phyloP scores from a whole-genome alignment of 805 yeast genomes.

The Metschnikowia proteae region DNA sequence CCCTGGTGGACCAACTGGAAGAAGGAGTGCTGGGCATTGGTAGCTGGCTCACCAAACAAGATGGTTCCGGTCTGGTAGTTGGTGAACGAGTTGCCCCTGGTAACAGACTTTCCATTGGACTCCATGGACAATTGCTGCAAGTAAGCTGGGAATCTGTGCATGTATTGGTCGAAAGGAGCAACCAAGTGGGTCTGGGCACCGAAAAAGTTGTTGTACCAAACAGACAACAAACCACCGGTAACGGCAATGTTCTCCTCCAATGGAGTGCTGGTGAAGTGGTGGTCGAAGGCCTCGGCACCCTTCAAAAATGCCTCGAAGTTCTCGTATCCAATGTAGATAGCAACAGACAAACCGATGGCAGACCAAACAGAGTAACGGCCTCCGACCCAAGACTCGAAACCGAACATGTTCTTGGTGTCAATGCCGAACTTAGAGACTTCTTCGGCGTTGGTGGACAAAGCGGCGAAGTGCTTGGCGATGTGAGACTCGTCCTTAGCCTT shows the following conservation, averaged over 20 bases:
- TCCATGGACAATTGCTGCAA: slow-evolving; percentile 98
- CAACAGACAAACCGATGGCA: slow-evolving; percentile 94
- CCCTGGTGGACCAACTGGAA: slow-evolving; percentile 99
- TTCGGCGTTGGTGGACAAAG: slow-evolving; percentile 86
- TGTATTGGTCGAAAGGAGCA: slow-evolving; percentile 97
- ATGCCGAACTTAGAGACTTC: slow-evolving; percentile 96
- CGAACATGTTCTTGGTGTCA: slow-evolving; percentile 97
- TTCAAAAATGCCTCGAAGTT: slow-evolving; percentile 87
- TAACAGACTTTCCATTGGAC: slow-evolving; percentile 96
- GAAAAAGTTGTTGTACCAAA: slow-evolving; percentile 98
- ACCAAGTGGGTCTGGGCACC: slow-evolving; percentile 98
- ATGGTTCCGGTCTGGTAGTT: slow-evolving; percentile 95
- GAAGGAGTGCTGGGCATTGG: slow-evolving; percentile 98
- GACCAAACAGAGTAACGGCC: slow-evolving; percentile 99
- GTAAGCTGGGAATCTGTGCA: slow-evolving; percentile 99
- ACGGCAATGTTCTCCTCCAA: slow-evolving; percentile 89
- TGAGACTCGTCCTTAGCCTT: slow-evolving; percentile 61
- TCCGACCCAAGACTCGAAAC: slow-evolving; percentile 98
- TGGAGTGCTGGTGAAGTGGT: slow-evolving; percentile 82
- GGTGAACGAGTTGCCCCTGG: slow-evolving; percentile 87
- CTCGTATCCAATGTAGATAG: slow-evolving; percentile 91
- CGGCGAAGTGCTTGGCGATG: slow-evolving; percentile 97
- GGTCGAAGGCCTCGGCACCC: slow-evolving; percentile 97
- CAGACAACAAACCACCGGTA: slow-evolving; percentile 87
- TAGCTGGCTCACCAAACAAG: slow-evolving; percentile 97